Evolutionary conservation across 176 grass and related monocot genomes (phyloP).

Genomic region (Cymbopogon citratus): DNA sequence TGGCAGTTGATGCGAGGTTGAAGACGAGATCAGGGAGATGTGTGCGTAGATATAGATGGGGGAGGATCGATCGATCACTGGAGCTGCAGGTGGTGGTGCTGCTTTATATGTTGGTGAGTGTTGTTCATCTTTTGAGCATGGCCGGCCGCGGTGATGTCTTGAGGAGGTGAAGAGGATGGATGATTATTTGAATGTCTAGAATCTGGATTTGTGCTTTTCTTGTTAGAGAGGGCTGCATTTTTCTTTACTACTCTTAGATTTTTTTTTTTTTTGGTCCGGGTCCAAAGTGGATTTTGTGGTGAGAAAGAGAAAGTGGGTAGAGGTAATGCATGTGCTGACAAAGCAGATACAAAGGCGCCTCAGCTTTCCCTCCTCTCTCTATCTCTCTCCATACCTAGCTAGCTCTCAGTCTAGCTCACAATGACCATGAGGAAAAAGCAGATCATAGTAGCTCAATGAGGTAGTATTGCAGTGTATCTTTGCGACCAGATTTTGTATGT

Average conservation of each 20-base stretch:
- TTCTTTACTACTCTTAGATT: conserved; percentile 26
- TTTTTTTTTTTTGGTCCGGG: neutral
- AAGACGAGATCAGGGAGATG: neutral
- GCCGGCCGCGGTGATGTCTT: conserved; percentile 5
- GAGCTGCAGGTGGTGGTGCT: conserved; percentile 39
- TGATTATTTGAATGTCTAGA: conserved; percentile 23
- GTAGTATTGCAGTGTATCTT: conserved; percentile 31
- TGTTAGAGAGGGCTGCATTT: conserved; percentile 51
- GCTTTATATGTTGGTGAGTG: conserved; percentile 44
- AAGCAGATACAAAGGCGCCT: conserved; percentile 61
- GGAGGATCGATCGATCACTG: neutral
- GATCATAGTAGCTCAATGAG: conserved; percentile 19
- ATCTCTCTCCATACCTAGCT: neutral
- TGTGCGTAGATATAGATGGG: conserved; percentile 38
- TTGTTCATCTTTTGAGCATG: conserved; percentile 25
- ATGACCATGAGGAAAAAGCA: conserved; percentile 21
- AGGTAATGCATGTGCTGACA: conserved; percentile 78
- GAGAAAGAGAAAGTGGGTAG: conserved; percentile 36
- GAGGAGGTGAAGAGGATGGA: conserved; percentile 23
- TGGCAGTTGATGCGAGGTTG: conserved; percentile 2
- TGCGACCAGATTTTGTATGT: conserved; percentile 29
- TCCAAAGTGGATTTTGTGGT: conserved; percentile 70
- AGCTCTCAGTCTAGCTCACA: neutral
- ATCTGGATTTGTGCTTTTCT: conserved; percentile 86
- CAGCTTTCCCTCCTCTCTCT: conserved; percentile 40